Evolutionary conservation across 2,329 filamentous ascomycete genomes (phyloP).

Genomic region (Verticillium isaacii): DNA sequence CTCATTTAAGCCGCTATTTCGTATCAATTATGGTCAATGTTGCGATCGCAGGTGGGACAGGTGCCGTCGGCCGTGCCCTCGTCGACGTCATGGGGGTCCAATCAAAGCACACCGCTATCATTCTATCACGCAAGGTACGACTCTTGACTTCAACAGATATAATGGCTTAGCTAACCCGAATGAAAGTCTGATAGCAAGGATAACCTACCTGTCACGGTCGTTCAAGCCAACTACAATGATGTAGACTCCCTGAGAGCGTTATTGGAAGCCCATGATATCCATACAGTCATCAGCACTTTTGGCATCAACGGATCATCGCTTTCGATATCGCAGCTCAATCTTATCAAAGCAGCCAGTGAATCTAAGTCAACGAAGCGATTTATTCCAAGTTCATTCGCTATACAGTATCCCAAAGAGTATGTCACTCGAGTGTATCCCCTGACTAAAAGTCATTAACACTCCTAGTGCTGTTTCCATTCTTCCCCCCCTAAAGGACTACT

Average conservation of each 20-base stretch:
- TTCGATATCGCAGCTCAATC: conserved; percentile 26
- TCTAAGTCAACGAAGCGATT: conserved; percentile 32
- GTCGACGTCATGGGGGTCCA: conserved; percentile 34
- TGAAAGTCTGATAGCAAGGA: too few species aligned
- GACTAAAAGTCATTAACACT: too few species aligned
- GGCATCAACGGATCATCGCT: conserved; percentile 15
- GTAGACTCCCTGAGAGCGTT: neutral
- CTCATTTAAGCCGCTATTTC: too few species aligned
- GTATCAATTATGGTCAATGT: conserved; percentile 14
- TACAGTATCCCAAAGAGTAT: conserved; percentile 12
- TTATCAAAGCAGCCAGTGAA: conserved; percentile 38
- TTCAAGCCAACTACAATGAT: too few species aligned
- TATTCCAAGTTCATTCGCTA: conserved; percentile 36
- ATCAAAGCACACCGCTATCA: conserved; percentile 28
- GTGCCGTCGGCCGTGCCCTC: conserved; percentile 37
- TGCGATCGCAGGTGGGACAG: conserved; percentile 40
- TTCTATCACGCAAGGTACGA: conserved; percentile 26
- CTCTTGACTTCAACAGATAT: too few species aligned
- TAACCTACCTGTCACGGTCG: too few species aligned
- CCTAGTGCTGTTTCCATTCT: neutral
- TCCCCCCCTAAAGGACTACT: neutral
- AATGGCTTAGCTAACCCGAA: too few species aligned
- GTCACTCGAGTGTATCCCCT: neutral
- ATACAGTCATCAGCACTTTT: conserved; percentile 39
- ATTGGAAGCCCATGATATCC: conserved; percentile 18